These are phyloP conservation scores for Athelia psychrophila DNA, from an alignment of 1,284 basidiomycete genomes.

Conservation along the genomic window DNA sequence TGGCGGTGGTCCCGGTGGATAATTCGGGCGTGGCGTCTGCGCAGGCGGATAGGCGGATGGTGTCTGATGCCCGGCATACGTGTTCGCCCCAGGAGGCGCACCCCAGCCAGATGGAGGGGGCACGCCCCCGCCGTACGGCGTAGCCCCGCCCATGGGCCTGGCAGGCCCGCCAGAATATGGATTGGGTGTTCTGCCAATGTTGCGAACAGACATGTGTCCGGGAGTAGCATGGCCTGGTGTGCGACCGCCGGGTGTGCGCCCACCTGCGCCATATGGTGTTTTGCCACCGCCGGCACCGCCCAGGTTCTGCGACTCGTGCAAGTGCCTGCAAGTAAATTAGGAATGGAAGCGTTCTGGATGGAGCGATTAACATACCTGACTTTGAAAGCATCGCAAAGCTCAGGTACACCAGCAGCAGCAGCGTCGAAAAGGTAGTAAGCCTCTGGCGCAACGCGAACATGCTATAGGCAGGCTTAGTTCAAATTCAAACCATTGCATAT, in stretches of 20 bases:
- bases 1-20: constrained; percentile 39
- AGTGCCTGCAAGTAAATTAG: constrained; percentile 47
- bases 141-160: constrained; percentile 15
- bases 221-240: constrained; percentile 72
- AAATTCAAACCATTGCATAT: constrained; percentile 3
- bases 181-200: constrained; percentile 70
- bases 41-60: constrained; percentile 41
- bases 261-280: constrained; percentile 75
- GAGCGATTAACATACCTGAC: constrained; percentile 53
- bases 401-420: constrained; percentile 84
- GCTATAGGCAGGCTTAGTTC: constrained; percentile 43
- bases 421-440: constrained; percentile 90
- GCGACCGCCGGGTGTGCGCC: constrained; percentile 69
- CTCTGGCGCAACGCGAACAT: constrained; percentile 86
- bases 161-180: constrained; percentile 44
- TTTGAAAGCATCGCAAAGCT: constrained; percentile 96
- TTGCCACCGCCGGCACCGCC: constrained; percentile 61
- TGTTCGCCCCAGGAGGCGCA: constrained; percentile 32
- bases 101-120: constrained; percentile 42
- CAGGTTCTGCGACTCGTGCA: constrained; percentile 77
- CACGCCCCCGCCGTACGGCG: constrained; percentile 29
- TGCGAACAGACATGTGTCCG: constrained; percentile 71
- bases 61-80: constrained; percentile 60
- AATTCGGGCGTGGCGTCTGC: too few relatives aligned
- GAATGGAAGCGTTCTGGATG: constrained; percentile 1